Base-by-base conservation (phyloP, 768 basidiomycete species). In the Cystobasidium tubakii region DNA sequence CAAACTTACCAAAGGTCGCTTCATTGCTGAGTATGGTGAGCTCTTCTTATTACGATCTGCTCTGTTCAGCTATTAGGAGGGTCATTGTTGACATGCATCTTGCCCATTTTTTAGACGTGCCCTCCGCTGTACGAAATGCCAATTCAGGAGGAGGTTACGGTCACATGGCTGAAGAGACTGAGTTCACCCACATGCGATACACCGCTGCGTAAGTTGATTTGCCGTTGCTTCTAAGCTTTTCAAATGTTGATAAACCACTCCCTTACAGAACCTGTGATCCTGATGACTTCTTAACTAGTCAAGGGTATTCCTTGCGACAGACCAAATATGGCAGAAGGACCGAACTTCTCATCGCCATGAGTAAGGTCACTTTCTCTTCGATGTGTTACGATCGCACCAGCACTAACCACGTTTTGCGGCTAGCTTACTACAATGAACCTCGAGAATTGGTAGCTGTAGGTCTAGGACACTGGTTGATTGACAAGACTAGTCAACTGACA, bases 181-280 rank as follows among this genome's bases (percentile, higher is more conserved):
- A 97, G 81, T 98, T 98, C 82, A 89, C 92, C 39, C 92, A 96
- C 82, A 92, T 96, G 90, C 86, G 92, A 50, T 96, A 95, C 82
- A 93, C 88, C 53, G 93, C 92, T 21, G 92, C 91, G 33, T 77
- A 62, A n/a, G 63, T 29, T n/a, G n/a, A 6, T 23, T 43, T 15
- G 2, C 3, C 6, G 21, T 42, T 17, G 42, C 42, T 42, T 29
- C 0, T 33, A 12, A 19, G 23, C 21, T 42, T 9, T 21, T 3
- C n/a, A 15, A n/a, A 7, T 10, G n/a, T 27, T 57, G 1, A 27
- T n/a, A 34, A 12, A 1, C 12, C 33, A 63, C 13, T 36, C 25
- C 23, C 55, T 33, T 27, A 21, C 44, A 71, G 69, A 21, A 93
- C 91, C 0, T 88, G 87, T 79, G 92, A 95, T 79, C 92, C 92